Percentiles rank a stretch among this genome's conserved stretches.
phyloP scores from a whole-genome alignment of 768 basidiomycete genomes.

The Termitomyces sp. region DNA sequence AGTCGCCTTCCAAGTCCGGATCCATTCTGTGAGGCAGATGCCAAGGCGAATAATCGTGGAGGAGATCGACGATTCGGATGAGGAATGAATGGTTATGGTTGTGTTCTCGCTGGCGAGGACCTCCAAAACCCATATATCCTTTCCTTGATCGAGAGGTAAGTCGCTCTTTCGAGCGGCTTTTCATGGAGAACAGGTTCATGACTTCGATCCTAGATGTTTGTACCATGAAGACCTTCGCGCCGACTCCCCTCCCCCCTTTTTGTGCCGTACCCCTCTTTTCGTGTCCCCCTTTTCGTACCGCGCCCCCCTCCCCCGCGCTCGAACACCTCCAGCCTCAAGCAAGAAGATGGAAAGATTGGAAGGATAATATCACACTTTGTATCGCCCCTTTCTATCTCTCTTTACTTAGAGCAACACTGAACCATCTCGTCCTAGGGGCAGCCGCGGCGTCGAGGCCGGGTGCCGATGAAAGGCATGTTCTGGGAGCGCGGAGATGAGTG shows the following conservation, averaged over 20 bases:
- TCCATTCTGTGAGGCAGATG: background rate
- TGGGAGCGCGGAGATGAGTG: background rate
- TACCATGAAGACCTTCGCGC: background rate
- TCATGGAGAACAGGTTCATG: background rate
- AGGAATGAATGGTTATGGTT: background rate
- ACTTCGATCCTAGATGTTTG: background rate
- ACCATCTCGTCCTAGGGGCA: background rate
- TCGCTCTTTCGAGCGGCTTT: background rate
- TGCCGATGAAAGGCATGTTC: background rate
- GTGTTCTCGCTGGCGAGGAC: background rate
- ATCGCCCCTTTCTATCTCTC: background rate
- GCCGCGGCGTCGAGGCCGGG: slow-evolving; percentile 3
- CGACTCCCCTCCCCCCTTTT: background rate
- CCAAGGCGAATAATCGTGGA: background rate
- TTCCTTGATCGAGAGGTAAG: background rate
- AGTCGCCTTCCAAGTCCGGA: background rate
- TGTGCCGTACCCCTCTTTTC: background rate
- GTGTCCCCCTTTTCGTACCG: background rate
- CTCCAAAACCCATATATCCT: background rate
- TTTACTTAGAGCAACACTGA: background rate
- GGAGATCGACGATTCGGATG: background rate
- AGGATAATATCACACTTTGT: background rate
- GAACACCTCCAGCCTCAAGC: background rate
- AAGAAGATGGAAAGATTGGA: background rate
- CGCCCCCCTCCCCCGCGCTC: background rate